Conservation (phyloP, 306 rosid species). For the Aeschynomene evenia region DNA sequence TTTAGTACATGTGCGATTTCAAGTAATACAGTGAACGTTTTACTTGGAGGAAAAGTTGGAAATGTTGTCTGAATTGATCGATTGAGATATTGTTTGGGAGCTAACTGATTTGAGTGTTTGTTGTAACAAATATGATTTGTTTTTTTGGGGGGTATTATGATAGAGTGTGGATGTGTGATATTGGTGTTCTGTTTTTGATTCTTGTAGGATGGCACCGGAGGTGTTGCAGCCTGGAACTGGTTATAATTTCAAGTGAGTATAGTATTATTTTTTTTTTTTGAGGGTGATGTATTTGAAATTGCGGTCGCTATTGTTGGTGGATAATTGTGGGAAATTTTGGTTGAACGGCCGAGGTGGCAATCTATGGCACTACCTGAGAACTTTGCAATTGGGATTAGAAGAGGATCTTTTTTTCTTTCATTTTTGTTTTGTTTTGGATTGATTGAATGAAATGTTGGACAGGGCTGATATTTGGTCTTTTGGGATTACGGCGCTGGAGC, state of each 20-base stretch:
- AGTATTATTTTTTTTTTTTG: too few species aligned
- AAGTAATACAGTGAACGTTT: too few species aligned
- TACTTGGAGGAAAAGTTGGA: too few species aligned
- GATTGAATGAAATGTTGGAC: conserved; percentile 5
- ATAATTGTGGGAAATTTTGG: neutral
- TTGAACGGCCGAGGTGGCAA: neutral
- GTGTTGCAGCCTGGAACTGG: conserved; percentile 99
- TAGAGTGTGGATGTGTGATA: neutral
- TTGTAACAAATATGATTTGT: neutral
- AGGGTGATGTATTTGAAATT: neutral
- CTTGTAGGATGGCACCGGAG: conserved; percentile 99
- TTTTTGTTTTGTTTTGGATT: neutral
- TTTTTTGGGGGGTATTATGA: neutral
- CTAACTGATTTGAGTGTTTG: neutral
- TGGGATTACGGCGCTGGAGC: conserved; percentile 60
- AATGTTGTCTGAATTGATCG: too few species aligned
- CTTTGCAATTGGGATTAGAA: neutral
- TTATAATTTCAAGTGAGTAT: conserved; percentile 89
- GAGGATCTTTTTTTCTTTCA: neutral
- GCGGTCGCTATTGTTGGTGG: neutral
- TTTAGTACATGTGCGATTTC: too few species aligned
- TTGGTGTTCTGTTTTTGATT: neutral
- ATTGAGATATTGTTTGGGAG: neutral
- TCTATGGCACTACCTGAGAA: neutral
- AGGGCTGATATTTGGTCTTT: conserved; percentile 73